These are phyloP conservation scores for Baorangia bicolor DNA, from an alignment of 768 basidiomycete species.

Conservation along the genomic window DNA sequence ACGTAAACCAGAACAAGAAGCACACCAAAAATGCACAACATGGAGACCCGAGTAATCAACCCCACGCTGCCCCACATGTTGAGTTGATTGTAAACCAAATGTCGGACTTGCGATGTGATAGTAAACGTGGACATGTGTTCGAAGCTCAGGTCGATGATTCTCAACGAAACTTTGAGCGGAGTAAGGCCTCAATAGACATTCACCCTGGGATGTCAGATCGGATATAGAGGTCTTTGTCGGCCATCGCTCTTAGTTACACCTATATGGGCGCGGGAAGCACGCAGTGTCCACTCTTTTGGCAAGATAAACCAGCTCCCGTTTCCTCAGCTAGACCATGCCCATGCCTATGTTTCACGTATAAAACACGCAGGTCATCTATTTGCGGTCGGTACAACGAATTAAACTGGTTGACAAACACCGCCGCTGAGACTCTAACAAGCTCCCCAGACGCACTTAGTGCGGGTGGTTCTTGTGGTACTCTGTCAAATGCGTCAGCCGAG, in stretches of 20 bases:
- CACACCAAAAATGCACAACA: background rate
- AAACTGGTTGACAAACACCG: conserved; percentile 8
- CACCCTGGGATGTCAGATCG: conserved; percentile 1
- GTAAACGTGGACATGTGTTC: background rate
- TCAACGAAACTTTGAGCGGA: background rate
- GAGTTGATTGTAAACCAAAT: background rate
- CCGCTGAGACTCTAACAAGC: background rate
- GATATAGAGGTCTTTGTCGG: background rate
- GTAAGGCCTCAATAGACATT: background rate
- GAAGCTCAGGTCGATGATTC: background rate
- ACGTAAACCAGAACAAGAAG: background rate
- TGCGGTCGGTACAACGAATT: conserved; percentile 19
- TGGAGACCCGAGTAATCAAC: background rate
- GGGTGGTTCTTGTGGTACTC: conserved; percentile 91
- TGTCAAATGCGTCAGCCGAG: conserved; percentile 35
- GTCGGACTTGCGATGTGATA: background rate
- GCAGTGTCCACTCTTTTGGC: background rate
- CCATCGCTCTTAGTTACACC: background rate
- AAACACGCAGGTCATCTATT: conserved; percentile 27
- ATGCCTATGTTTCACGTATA: conserved; percentile 7
- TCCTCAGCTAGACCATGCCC: background rate
- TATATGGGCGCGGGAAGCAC: background rate
- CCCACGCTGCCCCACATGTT: background rate
- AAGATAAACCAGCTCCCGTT: background rate
- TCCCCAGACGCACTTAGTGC: conserved; percentile 47